These are phyloP conservation scores for Thuja plicata DNA, from an alignment of 83 land plant genomes.

Conservation along the genomic window DNA sequence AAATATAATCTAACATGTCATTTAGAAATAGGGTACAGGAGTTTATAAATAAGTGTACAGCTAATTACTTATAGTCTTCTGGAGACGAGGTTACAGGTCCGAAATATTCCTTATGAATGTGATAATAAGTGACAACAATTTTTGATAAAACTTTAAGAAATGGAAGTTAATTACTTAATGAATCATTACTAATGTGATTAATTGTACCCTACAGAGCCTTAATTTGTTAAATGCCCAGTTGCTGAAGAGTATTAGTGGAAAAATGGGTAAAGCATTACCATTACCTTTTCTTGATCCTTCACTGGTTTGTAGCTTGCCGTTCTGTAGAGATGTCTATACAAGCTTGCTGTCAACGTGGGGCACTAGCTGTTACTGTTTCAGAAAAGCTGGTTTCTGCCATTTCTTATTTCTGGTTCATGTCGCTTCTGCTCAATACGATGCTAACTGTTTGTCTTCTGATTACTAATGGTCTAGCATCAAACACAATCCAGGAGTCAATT, in stretches of 20 bases:
- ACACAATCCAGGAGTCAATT: neutral
- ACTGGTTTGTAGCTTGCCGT: neutral
- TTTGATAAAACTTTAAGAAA: neutral
- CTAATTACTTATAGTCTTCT: too few relatives aligned
- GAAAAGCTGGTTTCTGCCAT: neutral
- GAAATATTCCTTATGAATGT: too few relatives aligned
- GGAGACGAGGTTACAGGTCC: too few relatives aligned
- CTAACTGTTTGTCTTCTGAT: neutral
- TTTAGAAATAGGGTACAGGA: neutral
- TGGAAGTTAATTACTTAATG: neutral
- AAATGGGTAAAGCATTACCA: neutral
- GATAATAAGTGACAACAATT: too few relatives aligned
- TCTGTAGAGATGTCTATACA: neutral
- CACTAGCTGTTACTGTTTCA: neutral
- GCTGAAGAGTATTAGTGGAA: neutral
- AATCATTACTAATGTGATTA: neutral
- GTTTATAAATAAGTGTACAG: too few relatives aligned
- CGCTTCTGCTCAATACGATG: neutral
- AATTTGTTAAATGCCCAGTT: neutral
- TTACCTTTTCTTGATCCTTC: neutral
- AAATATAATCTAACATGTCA: neutral
- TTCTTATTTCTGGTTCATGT: neutral
- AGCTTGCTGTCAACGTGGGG: neutral
- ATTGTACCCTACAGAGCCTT: neutral
- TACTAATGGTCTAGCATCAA: neutral